Evolutionary conservation across 2,329 filamentous ascomycete genomes (phyloP), one percentile per base, ranked within the genome.

Genomic region (Apiospora aurea): DNA sequence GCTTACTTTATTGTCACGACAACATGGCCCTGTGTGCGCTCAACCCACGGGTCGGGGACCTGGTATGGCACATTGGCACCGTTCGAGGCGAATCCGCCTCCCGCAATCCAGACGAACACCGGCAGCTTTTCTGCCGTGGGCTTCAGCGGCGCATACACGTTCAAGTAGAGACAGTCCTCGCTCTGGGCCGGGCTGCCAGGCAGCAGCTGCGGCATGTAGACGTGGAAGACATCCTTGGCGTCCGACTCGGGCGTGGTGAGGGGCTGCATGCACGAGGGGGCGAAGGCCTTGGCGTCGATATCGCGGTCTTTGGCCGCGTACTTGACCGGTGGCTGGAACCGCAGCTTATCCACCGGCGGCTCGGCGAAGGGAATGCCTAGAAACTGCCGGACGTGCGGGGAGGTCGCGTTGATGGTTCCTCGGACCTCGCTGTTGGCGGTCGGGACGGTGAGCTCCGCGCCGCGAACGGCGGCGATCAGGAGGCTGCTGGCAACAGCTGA

Each of bases 281-380:
- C 77, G 53, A 77, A 80, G 11, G 72, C 51, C 21, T 74, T 75
- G 10, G 79, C 77, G 29, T 77, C 61, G 43, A 79, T 70, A 2
- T 74, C 71, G 4, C 75, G 76, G 26, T 77, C 70, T 0, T 72
- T 57, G 14, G 73, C 71, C 38, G 74, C 77, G 8, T 75, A 70
- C 43, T 78, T 75, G 6, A 80, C 78, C 2, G 82, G 80, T 0
- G 83, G 80, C 51, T 79, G 78, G 75, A 82, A 83, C 13, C 89
- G 84, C 67, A 90, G 81, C 71, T 85, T 79, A 0, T 85, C 87
- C 26, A 88, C 80, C 0, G 89, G 89, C 43, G 89, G 86, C 71
- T 88, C 84, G 2, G 88, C 89, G 76, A 87, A 91, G 0, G 88
- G 89, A 10, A 91, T 80, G 34, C 80, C 81, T 21, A 81, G 78